Conservation (phyloP, 2,329 filamentous ascomycete species). For the Aspergillus nomiae region DNA sequence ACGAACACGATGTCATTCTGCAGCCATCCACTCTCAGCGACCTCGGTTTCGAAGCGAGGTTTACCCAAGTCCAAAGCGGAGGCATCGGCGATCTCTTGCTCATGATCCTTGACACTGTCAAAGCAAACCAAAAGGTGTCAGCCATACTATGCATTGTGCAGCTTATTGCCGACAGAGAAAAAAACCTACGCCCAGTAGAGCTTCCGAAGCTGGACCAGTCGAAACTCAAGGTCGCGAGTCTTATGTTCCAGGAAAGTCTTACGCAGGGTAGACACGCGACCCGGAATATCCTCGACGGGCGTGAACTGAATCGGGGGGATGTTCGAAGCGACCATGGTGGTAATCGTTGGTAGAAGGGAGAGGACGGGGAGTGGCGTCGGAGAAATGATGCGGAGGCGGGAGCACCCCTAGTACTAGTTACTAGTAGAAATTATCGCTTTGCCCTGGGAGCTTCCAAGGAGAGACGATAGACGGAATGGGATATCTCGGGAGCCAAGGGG, state of each 20-base stretch:
- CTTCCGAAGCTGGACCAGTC: conserved; percentile 83
- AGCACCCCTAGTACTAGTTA: not conserved
- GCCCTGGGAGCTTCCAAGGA: not conserved
- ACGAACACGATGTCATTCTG: conserved; percentile 80
- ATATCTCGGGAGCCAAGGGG: not conserved
- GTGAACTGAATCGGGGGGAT: conserved; percentile 60
- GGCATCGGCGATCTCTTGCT: conserved; percentile 71
- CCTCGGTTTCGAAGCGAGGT: conserved; percentile 69
- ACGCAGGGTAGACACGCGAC: conserved; percentile 62
- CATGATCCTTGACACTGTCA: conserved; percentile 69
- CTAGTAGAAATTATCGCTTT: not conserved
- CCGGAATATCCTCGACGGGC: conserved; percentile 65
- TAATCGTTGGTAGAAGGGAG: not conserved
- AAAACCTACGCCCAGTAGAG: conserved; percentile 78
- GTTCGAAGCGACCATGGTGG: conserved; percentile 35
- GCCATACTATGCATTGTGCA: conserved; percentile 2
- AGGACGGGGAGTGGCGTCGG: not conserved
- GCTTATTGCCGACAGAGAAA: not conserved
- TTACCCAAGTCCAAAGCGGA: conserved; percentile 78
- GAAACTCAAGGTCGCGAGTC: conserved; percentile 80
- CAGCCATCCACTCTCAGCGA: conserved; percentile 76
- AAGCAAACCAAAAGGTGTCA: conserved; percentile 12
- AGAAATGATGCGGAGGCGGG: not conserved
- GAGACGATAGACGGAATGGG: not conserved
- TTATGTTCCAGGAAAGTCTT: conserved; percentile 74